Percentiles rank a stretch among this genome's conserved stretches.
Evolutionary conservation across 495 filamentous ascomycete species (phyloP).

Genomic region (Daldinia caldariorum): DNA sequence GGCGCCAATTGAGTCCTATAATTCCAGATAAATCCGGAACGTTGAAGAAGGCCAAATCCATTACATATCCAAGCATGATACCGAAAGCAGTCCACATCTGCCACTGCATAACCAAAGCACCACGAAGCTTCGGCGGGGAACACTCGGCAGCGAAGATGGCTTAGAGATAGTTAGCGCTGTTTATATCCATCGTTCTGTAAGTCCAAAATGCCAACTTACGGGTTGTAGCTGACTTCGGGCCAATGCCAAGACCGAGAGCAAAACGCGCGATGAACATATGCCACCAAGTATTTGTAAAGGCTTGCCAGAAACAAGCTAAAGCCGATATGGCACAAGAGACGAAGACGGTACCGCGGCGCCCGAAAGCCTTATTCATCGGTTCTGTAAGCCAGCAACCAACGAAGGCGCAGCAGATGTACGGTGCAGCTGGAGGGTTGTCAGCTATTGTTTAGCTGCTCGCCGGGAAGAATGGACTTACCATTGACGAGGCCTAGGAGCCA

Average conservation of each 20-base stretch:
- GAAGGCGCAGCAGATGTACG: conserved; percentile 81
- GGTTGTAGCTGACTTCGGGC: conserved; percentile 81
- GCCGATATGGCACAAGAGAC: conserved; percentile 61
- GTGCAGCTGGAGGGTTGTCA: conserved; percentile 50
- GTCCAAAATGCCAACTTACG: conserved; percentile 31
- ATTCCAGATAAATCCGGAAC: conserved; percentile 65
- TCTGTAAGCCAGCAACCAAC: conserved; percentile 85
- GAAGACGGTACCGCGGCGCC: conserved; percentile 86
- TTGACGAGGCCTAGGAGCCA: conserved; percentile 79
- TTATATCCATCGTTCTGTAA: not conserved
- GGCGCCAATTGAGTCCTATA: conserved; percentile 77
- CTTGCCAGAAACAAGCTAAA: conserved; percentile 80
- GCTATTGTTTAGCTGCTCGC: not conserved
- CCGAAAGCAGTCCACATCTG: conserved; percentile 90
- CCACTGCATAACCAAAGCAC: conserved; percentile 76
- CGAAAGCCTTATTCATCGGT: conserved; percentile 80
- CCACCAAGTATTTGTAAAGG: conserved; percentile 77
- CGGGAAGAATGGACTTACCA: conserved; percentile 48
- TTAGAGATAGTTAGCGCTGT: conserved; percentile 10
- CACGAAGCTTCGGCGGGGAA: conserved; percentile 75
- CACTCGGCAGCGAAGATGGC: conserved; percentile 79
- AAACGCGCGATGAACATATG: conserved; percentile 79
- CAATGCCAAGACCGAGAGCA: conserved; percentile 78
- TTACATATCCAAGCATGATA: conserved; percentile 79
- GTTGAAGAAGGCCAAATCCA: conserved; percentile 76